Conservation (phyloP, 2,329 filamentous ascomycete genomes). For the Lizonia empirigonia region DNA sequence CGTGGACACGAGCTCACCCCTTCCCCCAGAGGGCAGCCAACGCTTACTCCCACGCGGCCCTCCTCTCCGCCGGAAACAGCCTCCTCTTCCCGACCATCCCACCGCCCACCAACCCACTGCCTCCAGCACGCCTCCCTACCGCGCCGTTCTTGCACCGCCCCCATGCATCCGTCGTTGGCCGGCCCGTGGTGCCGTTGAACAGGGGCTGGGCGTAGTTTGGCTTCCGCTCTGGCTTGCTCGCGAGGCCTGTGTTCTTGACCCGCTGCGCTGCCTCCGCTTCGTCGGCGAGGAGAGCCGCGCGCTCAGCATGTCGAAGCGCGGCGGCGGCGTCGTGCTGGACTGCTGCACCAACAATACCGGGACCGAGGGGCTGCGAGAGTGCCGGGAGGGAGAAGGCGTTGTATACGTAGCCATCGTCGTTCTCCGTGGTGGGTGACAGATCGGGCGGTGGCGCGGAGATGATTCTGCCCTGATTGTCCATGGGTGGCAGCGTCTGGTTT, state of each 20-base stretch:
- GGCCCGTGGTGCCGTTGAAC: conserved; percentile 27
- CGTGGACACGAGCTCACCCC: too few relatives aligned
- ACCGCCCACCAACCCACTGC: neutral
- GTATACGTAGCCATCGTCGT: conserved; percentile 15
- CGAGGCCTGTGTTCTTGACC: neutral
- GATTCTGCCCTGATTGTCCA: neutral
- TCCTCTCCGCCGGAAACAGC: neutral
- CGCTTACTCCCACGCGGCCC: neutral
- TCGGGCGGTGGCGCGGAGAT: too few relatives aligned
- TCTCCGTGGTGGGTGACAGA: too few relatives aligned
- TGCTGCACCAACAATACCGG: conserved; percentile 12
- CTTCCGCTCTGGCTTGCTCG: neutral
- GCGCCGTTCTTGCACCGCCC: neutral
- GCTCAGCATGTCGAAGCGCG: too few relatives aligned
- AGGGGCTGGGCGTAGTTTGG: conserved; percentile 20
- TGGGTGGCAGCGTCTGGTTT: conserved; percentile 1
- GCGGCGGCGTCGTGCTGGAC: conserved; percentile 1
- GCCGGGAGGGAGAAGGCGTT: conserved; percentile 19
- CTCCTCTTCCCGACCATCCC: neutral
- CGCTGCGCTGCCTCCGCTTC: neutral
- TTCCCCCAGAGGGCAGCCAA: too few relatives aligned
- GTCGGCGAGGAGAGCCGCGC: too few relatives aligned
- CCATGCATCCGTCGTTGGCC: conserved; percentile 10
- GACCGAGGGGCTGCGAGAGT: conserved; percentile 9
- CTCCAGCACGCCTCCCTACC: neutral